A percentile compares a stretch with the other conserved stretches of the same genome.
Conservation (phyloP, 2,329 filamentous ascomycete genomes). For the Tolypocladium nubicola region DNA sequence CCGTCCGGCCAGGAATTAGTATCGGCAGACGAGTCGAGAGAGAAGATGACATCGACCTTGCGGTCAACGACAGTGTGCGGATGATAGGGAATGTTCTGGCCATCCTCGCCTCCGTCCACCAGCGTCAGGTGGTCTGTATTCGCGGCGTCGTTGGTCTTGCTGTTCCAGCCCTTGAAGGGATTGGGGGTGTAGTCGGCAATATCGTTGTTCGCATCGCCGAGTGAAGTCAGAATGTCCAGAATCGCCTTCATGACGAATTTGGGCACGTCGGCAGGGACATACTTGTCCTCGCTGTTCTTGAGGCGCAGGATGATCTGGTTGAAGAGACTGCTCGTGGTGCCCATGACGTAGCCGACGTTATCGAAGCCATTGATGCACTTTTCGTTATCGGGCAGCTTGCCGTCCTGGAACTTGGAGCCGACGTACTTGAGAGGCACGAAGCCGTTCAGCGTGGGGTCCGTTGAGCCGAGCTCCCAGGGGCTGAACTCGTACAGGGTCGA, state of each 20-base stretch:
- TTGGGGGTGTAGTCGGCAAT: constrained; percentile 63
- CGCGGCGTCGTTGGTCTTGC: constrained; percentile 28
- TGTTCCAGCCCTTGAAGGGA: constrained; percentile 44
- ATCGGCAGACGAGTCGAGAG: constrained; percentile 54
- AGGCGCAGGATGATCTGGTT: constrained; percentile 63
- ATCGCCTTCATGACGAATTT: constrained; percentile 33
- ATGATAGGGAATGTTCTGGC: constrained; percentile 70
- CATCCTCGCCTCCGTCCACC: constrained; percentile 72
- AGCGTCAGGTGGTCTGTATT: constrained; percentile 50
- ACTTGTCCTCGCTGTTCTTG: constrained; percentile 33
- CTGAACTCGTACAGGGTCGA: constrained; percentile 55
- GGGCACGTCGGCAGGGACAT: constrained; percentile 38
- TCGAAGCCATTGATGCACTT: constrained; percentile 56
- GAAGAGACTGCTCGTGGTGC: constrained; percentile 72
- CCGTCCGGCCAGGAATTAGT: constrained; percentile 51
- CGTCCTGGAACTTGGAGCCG: constrained; percentile 45
- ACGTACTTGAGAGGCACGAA: constrained; percentile 51
- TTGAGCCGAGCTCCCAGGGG: constrained; percentile 57
- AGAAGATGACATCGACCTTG: constrained; percentile 51
- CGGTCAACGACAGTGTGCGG: constrained; percentile 42
- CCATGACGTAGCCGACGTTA: constrained; percentile 70
- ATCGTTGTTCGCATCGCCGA: constrained; percentile 56
- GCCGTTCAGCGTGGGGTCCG: constrained; percentile 46
- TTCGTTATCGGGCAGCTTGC: constrained; percentile 33
- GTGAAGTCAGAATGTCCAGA: constrained; percentile 33